A percentile compares a stretch with the other conserved stretches of the same genome.
phyloP scores from a whole-genome alignment of 768 basidiomycete genomes.

The Boletus reticulatus region DNA sequence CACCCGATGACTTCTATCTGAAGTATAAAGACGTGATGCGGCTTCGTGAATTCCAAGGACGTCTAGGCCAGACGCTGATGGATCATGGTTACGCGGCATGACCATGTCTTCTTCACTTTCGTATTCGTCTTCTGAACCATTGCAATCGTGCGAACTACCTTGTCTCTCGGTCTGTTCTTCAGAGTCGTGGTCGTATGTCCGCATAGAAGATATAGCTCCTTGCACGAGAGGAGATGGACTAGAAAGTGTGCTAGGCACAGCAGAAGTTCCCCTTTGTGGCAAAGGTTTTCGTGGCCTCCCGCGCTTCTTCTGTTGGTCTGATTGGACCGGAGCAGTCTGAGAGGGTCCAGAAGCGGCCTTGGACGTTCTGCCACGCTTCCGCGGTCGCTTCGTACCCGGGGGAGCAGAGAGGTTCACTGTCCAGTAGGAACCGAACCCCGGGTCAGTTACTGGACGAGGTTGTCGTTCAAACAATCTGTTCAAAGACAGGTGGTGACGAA shows the following conservation, averaged over 20 bases:
- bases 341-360: constrained; percentile 37
- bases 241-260: constrained; percentile 5
- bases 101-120: constrained; percentile 70
- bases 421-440: constrained; percentile 88
- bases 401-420: constrained; percentile 85
- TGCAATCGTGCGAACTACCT: constrained; percentile 38
- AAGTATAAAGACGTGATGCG: constrained; percentile 43
- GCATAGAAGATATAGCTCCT: constrained; percentile 26
- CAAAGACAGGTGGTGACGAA: constrained; percentile 79
- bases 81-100: constrained; percentile 44
- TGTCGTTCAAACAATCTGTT: constrained; percentile 83
- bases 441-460: constrained; percentile 78
- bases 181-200: constrained; percentile 32
- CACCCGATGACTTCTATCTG: constrained; percentile 27
- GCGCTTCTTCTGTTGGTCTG: constrained; percentile 36
- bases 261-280: constrained; percentile 17
- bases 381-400: constrained; percentile 81
- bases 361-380: constrained; percentile 69
- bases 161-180: constrained; percentile 39
- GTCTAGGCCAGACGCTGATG: constrained; percentile 38
- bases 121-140: constrained; percentile 49
- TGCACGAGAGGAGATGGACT: constrained; percentile 20
- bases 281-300: constrained; percentile 38
- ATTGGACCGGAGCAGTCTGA: constrained; percentile 6
- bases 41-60: constrained; percentile 32